These are phyloP conservation scores for Penicillium herquei DNA, from an alignment of 495 filamentous ascomycete genomes.

Conservation along the genomic window DNA sequence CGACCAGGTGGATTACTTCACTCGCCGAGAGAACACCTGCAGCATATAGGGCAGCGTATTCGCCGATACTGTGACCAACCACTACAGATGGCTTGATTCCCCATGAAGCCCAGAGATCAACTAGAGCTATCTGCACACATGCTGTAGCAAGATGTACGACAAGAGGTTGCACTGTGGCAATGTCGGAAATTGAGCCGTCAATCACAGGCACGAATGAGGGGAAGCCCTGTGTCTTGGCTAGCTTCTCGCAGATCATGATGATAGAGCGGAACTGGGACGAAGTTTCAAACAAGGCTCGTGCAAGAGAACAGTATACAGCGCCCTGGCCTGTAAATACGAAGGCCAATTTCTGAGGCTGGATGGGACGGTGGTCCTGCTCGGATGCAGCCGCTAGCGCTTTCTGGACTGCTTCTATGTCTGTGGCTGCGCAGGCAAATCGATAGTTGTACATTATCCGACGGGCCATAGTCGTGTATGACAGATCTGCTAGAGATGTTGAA, in stretches of 20 bases:
- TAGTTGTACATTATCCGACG: constrained; percentile 66
- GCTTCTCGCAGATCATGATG: constrained; percentile 23
- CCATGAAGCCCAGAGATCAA: constrained; percentile 68
- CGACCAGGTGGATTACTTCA: constrained; percentile 72
- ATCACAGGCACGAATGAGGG: constrained; percentile 16
- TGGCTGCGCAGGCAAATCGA: constrained; percentile 29
- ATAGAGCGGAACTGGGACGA: constrained; percentile 20
- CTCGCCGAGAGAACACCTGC: constrained; percentile 71
- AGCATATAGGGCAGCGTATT: constrained; percentile 78
- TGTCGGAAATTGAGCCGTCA: background rate
- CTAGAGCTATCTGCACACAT: constrained; percentile 74
- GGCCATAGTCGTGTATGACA: constrained; percentile 73
- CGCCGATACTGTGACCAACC: constrained; percentile 54
- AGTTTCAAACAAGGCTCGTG: constrained; percentile 22
- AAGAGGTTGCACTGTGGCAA: background rate
- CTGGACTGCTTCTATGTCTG: background rate
- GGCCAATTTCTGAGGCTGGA: background rate
- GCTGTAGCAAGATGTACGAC: constrained; percentile 62
- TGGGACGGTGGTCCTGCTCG: background rate
- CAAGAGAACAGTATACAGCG: constrained; percentile 44
- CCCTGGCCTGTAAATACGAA: constrained; percentile 76
- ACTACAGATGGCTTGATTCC: constrained; percentile 58
- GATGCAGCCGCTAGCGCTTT: background rate
- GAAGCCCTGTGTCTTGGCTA: constrained; percentile 29
- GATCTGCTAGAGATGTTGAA: background rate